Evolutionary conservation across 2,329 filamentous ascomycete species (phyloP), one percentile per base, ranked within the genome.

Genomic region (Bipolaris sorokiniana): DNA sequence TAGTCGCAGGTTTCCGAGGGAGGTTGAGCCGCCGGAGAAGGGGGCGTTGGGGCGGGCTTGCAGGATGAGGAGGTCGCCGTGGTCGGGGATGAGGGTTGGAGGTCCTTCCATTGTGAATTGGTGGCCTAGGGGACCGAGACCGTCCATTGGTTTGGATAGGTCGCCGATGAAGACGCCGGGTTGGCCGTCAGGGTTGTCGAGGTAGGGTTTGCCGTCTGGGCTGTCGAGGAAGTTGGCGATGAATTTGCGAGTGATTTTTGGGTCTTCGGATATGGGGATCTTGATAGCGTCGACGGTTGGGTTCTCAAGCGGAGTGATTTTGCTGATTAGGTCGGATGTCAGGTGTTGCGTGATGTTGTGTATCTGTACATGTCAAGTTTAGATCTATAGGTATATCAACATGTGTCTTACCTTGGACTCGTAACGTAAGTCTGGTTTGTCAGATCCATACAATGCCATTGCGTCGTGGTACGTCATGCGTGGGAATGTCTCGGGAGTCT

Each of bases 401-500:
- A 18, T 28, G 31, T n/a, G 0, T 44, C 5, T 13, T 73, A 90
- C 88, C 69, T 85, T 78, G 23, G 87, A 88, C 1, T 86, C 84
- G 36, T 93, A 89, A 16, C 95, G 86, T 9, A 94, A 79, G 71
- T 99, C 95, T 3, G 95, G 95, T 76, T 99, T 99, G 76, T 99
- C 95, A 4, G 87, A 90, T 10, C 95, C 95, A 69, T 93, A 96
- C 2, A 78, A 80, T 1, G 83, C 79, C 88, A 99, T 98, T 16
- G 89, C 90, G 37, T 90, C 81, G 31, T 89, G 76, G 70, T 98
- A 99, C 1, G 85, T 84, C 66, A 92, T 82, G 20, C 83, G 81
- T 6, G 75, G 79, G 62, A 91, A 90, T 0, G 79, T 74, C 2
- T 70, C 69, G 0, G 77, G 68, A 3, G 80, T 74, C 22, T 78